Base-by-base conservation (phyloP, 345 rosid genomes). In the Mercurialis annua region DNA sequence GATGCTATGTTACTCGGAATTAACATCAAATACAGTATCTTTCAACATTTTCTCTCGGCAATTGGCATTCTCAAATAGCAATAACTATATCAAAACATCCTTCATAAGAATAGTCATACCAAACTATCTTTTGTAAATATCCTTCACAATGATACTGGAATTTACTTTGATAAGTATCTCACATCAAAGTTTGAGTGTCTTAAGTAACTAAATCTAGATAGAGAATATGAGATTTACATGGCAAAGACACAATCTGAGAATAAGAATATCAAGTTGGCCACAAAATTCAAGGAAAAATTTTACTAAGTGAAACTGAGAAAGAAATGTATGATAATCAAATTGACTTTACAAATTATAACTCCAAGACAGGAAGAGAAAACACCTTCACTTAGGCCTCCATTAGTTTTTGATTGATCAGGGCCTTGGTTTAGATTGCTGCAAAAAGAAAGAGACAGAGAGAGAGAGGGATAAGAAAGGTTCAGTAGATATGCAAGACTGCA, bases 351-450 rank as follows among this genome's bases (percentile, higher is more conserved):
- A 44, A 67, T 36, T n/a, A 20, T 62, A 56, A 60, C 69, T 72
- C 59, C 60, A 73, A 58, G 62, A 52, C 51, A 71, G 68, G 18
- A 20, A 64, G 60, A 57, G 10, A 47, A 68, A 40, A 56, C 70
- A 85, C 94, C 90, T 80, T 81, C 72, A 4, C 60, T 50, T 56
- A 51, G 40, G 68, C 73, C 76, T 59, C 69, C 71, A 3, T 60
- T 33, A 51, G 66, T 66, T 60, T 75, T 70, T 40, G 84, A 64
- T 73, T 67, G 65, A 69, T 79, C 84, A 74, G 70, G 73, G 80
- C 74, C 76, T 63, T 73, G 81, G 66, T 65, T 77, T 27, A 77
- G 80, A 67, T 84, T 79, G 81, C 96, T 88, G 84, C 49, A 72
- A 68, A 15, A 20, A 55, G 10, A 21, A 43, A 59, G 60, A 48